Conservation (phyloP, 2,329 filamentous ascomycete species). For the Hypoxylon sp. region DNA sequence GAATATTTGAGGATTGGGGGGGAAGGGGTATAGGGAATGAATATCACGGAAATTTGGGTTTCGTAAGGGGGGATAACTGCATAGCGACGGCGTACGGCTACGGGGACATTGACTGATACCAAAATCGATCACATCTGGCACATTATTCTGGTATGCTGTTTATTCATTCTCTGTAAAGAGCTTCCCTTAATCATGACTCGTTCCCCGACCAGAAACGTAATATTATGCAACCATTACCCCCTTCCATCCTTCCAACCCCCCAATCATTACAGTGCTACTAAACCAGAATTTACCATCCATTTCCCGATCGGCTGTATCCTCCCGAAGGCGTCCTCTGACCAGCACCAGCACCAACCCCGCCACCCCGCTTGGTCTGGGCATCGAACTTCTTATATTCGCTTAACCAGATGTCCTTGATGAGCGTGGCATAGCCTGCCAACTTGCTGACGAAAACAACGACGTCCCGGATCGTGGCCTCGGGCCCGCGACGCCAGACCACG, state of each 20-base stretch:
- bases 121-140: constrained; percentile 33
- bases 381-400: constrained; percentile 72
- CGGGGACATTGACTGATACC: constrained; percentile 44
- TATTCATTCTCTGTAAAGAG: constrained; percentile 40
- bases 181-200: constrained; percentile 34
- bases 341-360: constrained; percentile 31
- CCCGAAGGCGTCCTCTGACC: constrained; percentile 36
- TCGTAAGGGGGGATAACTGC: constrained; percentile 38
- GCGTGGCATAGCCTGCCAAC: constrained; percentile 63
- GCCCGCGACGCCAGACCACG: constrained; percentile 75
- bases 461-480: constrained; percentile 76
- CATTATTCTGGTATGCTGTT: constrained; percentile 25
- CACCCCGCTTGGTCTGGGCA: constrained; percentile 58
- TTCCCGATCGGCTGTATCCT: constrained; percentile 38
- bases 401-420: constrained; percentile 69
- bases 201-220: constrained; percentile 29
- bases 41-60: not conserved
- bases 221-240: constrained; percentile 18
- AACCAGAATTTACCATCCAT: constrained; percentile 29
- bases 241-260: constrained; percentile 9
- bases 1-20: not conserved
- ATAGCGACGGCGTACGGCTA: constrained; percentile 52
- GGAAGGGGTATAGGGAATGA: constrained; percentile 7
- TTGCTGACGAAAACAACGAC: constrained; percentile 60
- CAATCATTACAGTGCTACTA: not conserved